These are phyloP conservation scores for Calycina marina DNA, from an alignment of 2,329 filamentous ascomycete species.

Conservation along the genomic window DNA sequence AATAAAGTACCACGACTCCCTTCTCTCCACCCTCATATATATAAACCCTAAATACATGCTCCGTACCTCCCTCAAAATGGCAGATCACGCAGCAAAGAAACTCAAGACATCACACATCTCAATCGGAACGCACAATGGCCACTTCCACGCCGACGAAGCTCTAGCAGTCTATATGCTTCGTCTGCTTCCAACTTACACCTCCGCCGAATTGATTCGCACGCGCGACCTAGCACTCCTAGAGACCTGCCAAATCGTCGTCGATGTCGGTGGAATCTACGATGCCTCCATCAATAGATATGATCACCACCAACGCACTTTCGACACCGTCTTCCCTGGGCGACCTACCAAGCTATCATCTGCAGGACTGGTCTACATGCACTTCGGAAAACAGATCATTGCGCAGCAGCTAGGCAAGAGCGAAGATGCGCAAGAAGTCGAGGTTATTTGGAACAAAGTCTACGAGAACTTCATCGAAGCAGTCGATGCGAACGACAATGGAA, in stretches of 20 bases:
- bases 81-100: slow-evolving; percentile 63
- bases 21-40: too few relatives aligned
- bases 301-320: slow-evolving; percentile 92
- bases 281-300: slow-evolving; percentile 66
- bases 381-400: slow-evolving; percentile 72
- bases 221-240: slow-evolving; percentile 67
- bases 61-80: slow-evolving; percentile 39
- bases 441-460: slow-evolving; percentile 84
- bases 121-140: slow-evolving; percentile 85
- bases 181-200: slow-evolving; percentile 65
- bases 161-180: slow-evolving; percentile 93
- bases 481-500: slow-evolving; percentile 95
- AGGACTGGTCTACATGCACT: slow-evolving; percentile 91
- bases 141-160: slow-evolving; percentile 98
- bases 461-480: slow-evolving; percentile 88
- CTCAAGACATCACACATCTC: slow-evolving; percentile 54
- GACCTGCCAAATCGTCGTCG: slow-evolving; percentile 86
- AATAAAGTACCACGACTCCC: too few relatives aligned
- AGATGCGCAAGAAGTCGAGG: slow-evolving; percentile 50
- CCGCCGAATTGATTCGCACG: slow-evolving; percentile 66
- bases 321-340: slow-evolving; percentile 68
- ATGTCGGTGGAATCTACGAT: slow-evolving; percentile 94
- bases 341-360: slow-evolving; percentile 85
- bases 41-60: too few relatives aligned
- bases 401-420: slow-evolving; percentile 44